These are phyloP conservation scores for Beauveria scarabaeidicola DNA, from an alignment of 2,329 filamentous ascomycete genomes.

Conservation along the genomic window DNA sequence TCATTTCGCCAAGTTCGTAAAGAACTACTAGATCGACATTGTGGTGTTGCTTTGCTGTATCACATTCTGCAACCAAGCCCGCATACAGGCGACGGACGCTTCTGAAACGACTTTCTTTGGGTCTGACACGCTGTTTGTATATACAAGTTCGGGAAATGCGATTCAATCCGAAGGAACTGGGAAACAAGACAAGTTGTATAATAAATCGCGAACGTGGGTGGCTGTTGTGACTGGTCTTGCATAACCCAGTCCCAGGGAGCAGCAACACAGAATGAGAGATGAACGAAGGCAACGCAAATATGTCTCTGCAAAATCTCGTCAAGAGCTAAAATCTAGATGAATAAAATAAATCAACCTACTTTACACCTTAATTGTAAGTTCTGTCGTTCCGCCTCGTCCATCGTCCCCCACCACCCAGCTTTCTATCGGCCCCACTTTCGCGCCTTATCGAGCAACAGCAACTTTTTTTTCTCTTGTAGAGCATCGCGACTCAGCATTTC, in stretches of 20 bases:
- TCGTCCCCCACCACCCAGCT: slow-evolving; percentile 11
- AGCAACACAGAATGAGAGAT: background rate
- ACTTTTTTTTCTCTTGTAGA: slow-evolving; percentile 10
- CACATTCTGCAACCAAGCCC: too few species aligned
- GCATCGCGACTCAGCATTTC: slow-evolving; percentile 8
- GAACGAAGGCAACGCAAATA: too few species aligned
- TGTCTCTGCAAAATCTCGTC: too few species aligned
- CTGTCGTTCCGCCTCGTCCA: slow-evolving; percentile 4
- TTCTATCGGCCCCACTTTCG: slow-evolving; percentile 11
- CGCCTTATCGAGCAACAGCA: slow-evolving; percentile 3
- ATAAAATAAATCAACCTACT: background rate
- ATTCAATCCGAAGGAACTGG: background rate
- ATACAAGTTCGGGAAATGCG: background rate
- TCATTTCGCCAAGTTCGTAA: too few species aligned
- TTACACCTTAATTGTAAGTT: background rate
- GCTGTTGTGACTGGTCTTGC: background rate
- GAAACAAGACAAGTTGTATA: too few species aligned
- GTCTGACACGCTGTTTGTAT: background rate
- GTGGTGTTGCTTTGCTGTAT: too few species aligned
- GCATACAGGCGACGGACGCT: too few species aligned
- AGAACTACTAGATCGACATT: too few species aligned
- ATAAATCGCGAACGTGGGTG: background rate
- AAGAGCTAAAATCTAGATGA: background rate
- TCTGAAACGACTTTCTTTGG: too few species aligned
- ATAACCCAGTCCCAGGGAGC: background rate